Percentiles rank a stretch among this genome's conserved stretches.
Evolutionary conservation across 148 eudicot species (phyloP).

Genomic region (Simmondsia chinensis): DNA sequence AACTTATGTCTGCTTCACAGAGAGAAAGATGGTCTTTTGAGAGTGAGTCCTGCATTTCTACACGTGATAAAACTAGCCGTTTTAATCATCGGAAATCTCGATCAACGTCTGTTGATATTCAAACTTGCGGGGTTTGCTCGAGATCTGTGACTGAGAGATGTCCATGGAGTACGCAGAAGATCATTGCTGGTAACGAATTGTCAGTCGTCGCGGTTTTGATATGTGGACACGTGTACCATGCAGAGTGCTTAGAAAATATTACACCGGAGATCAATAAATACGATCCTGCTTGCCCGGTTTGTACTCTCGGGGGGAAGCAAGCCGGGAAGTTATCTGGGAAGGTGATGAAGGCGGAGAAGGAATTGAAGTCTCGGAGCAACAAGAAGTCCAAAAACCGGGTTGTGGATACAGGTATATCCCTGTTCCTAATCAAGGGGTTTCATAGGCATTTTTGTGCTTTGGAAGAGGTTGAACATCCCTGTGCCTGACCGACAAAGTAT

Average conservation of each 20-base stretch:
- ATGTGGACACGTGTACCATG: slow-evolving; percentile 91
- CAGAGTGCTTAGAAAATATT: slow-evolving; percentile 85
- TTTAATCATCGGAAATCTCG: slow-evolving; percentile 33
- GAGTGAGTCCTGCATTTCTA: slow-evolving; percentile 50
- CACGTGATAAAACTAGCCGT: slow-evolving; percentile 36
- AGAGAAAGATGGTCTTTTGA: slow-evolving; percentile 79
- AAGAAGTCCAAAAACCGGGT: slow-evolving; percentile 56
- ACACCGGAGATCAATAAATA: slow-evolving; percentile 76
- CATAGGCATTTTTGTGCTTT: no score
- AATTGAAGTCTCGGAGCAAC: slow-evolving; percentile 36
- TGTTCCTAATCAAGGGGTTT: no score
- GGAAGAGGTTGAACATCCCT: no score
- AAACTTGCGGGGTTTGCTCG: slow-evolving; percentile 73
- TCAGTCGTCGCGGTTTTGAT: slow-evolving; percentile 71
- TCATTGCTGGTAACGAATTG: slow-evolving; percentile 53
- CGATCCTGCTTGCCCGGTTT: slow-evolving; percentile 89
- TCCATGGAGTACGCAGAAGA: slow-evolving; percentile 61
- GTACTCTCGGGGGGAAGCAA: slow-evolving; percentile 86
- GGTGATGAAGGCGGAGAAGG: slow-evolving; percentile 59
- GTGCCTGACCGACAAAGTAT: no score
- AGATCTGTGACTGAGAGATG: slow-evolving; percentile 70
- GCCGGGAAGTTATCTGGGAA: slow-evolving; percentile 55
- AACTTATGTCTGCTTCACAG: slow-evolving; percentile 52
- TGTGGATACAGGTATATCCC: slow-evolving; percentile 33
- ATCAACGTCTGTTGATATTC: slow-evolving; percentile 41